These are phyloP conservation scores for Colletotrichum sp. DNA, from an alignment of 2,329 filamentous ascomycete species.

Conservation along the genomic window DNA sequence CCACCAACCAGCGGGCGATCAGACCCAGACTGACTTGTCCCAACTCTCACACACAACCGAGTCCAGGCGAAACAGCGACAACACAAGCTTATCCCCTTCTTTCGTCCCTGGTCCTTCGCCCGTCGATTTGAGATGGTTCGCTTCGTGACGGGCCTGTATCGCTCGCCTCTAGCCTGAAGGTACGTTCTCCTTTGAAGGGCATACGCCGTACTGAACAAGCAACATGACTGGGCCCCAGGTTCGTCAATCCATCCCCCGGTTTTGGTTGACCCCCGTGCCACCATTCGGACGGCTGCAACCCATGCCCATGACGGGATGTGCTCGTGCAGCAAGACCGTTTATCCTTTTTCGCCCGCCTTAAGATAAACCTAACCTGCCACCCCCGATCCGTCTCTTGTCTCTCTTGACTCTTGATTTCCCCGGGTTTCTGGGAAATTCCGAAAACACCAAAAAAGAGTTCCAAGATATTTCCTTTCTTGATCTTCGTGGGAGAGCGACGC, in stretches of 20 bases:
- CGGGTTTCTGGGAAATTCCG: constrained; percentile 20
- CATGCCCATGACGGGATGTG: constrained; percentile 2
- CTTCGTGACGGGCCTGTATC: constrained; percentile 3
- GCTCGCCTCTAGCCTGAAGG: constrained; percentile 3
- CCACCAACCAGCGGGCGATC: background rate
- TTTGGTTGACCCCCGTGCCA: background rate
- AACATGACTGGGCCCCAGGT: background rate
- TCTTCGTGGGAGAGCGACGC: constrained; percentile 6
- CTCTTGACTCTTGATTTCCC: background rate
- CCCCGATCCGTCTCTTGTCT: background rate
- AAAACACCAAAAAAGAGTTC: background rate
- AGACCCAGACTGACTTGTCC: constrained; percentile 20
- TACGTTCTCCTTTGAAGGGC: background rate
- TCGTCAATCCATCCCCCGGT: background rate
- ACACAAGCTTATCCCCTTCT: constrained; percentile 10
- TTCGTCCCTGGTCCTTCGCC: background rate
- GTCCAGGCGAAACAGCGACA: constrained; percentile 19
- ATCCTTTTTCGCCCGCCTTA: background rate
- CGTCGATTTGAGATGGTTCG: constrained; percentile 9
- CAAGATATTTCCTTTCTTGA: background rate
- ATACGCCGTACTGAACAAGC: background rate
- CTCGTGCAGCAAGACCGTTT: background rate
- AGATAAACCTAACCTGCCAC: constrained; percentile 17
- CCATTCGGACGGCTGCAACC: background rate
- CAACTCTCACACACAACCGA: constrained; percentile 20